Conservation (phyloP, 345 rosid species). For the Populus tremula region DNA sequence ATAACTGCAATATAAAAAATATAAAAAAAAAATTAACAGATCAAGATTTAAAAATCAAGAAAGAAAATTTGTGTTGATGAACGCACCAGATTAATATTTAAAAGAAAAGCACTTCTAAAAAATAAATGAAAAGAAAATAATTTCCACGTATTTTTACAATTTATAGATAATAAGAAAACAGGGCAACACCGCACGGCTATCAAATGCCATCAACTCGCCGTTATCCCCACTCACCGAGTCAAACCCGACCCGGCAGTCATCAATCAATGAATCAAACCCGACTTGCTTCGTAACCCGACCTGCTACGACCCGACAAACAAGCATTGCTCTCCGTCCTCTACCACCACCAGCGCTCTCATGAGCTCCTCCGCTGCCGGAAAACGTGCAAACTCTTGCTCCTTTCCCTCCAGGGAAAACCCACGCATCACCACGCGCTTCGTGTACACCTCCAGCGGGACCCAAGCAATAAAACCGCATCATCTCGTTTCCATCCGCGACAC, state of each 20-base stretch:
- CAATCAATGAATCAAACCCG: slow-evolving; percentile 45
- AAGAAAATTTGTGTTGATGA: neutral
- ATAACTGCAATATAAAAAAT: slow-evolving; percentile 9
- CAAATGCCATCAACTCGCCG: slow-evolving; percentile 85
- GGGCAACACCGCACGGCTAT: slow-evolving; percentile 84
- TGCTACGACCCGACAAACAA: slow-evolving; percentile 87
- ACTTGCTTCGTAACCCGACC: slow-evolving; percentile 67
- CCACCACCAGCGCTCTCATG: slow-evolving; percentile 86
- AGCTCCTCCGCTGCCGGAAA: slow-evolving; percentile 71
- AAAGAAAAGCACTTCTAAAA: neutral
- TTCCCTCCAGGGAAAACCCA: slow-evolving; percentile 60
- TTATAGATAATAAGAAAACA: slow-evolving; percentile 92
- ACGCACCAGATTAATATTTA: too few relatives aligned
- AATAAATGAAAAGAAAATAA: neutral
- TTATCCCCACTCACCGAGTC: slow-evolving; percentile 85
- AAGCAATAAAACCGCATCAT: slow-evolving; percentile 85
- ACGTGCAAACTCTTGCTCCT: slow-evolving; percentile 65
- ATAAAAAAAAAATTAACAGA: neutral
- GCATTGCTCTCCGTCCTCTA: slow-evolving; percentile 81
- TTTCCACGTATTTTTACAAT: slow-evolving; percentile 51
- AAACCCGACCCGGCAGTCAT: slow-evolving; percentile 44
- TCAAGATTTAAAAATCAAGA: slow-evolving; percentile 3
- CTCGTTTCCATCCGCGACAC: slow-evolving; percentile 93
- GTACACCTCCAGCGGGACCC: slow-evolving; percentile 52
- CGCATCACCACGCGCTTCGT: slow-evolving; percentile 32